Base-by-base conservation (phyloP, 1,284 basidiomycete genomes). In the Leccinum pallidistipes region DNA sequence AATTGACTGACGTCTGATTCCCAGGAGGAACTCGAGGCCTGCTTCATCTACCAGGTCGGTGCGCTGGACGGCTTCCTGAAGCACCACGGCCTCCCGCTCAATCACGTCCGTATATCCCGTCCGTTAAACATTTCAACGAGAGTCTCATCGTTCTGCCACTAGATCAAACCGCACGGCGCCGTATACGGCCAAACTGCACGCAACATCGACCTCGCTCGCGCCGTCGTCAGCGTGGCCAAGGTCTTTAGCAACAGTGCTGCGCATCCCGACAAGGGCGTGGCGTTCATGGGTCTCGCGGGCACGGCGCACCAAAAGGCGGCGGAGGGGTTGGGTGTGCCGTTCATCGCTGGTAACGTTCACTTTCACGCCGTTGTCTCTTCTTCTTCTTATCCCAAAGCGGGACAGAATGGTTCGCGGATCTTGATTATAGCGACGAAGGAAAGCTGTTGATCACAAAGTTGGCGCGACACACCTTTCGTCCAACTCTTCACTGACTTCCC, bases 11-110 rank as follows among this genome's bases (percentile, higher is more conserved):
- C 9, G 0, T 6, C 10, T 12, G 4, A 12, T 21, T 2, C 18
- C 18, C 18, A 69, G 85, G 82, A 84, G 5, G 84, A 87, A 64
- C 79, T 87, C 34, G 76, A 75, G 8, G 78, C 82, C 24, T 86
- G 84, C 66, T 82, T 87, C 61, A 78, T 83, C 2, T 87, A 86
- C 66, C 86, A 87, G 74, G 81, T 86, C 31, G 86, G 86, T 14
- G 85, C 86, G 0, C 71, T 88, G 4, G 72, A 66, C 3, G 86
- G 83, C 0, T 87, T 87, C 66, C 73, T 88, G 58, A 81, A 77
- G 47, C 70, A 77, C 0, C 77, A 87, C 61, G 79, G 74, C 1
- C 63, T 86, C 12, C 67, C 71, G 3, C 69, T 86, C 43, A 81
- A 86, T 64, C 86, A 87, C 60, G 79, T 83, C 60, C 5, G 80